Percentiles rank a stretch among this genome's conserved stretches.
Evolutionary conservation across 1,139 yeast genomes (phyloP).

Genomic region (Geotrichum europaeum): DNA sequence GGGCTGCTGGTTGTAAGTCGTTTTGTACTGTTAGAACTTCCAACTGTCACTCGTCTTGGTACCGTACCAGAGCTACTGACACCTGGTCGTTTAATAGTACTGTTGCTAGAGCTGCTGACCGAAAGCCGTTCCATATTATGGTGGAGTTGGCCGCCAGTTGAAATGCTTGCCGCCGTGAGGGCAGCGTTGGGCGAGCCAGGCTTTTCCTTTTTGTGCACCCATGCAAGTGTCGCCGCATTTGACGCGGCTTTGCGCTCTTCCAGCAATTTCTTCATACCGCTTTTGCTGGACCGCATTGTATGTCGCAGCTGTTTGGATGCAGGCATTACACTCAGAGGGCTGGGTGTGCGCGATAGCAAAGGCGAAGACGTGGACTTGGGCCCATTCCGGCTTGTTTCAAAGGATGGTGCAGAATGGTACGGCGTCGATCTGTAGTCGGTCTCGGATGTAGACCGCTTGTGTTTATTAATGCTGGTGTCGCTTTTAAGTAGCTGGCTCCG

Average conservation of each 20-base stretch:
- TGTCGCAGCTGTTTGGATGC: conserved; percentile 21
- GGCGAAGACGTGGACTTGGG: conserved; percentile 5
- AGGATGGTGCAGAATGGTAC: conserved; percentile 12
- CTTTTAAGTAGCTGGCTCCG: not conserved
- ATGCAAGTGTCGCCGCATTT: conserved; percentile 27
- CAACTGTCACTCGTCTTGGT: no score
- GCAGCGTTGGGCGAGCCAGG: conserved; percentile 7
- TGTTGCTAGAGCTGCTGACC: not conserved
- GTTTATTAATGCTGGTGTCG: conserved; percentile 2
- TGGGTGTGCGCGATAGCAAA: conserved; percentile 5
- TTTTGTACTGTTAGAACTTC: no score
- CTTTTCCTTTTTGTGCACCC: conserved; percentile 19
- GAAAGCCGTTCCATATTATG: not conserved
- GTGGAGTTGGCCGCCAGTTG: conserved; percentile 4
- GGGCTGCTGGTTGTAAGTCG: not conserved
- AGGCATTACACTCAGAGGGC: not conserved
- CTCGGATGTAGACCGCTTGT: conserved; percentile 4
- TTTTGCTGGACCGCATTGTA: conserved; percentile 23
- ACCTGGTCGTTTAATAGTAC: no score
- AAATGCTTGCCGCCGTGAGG: conserved; percentile 9
- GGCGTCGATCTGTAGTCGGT: conserved; percentile 1
- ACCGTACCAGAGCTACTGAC: not conserved
- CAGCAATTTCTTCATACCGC: conserved; percentile 21
- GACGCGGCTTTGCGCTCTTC: conserved; percentile 22
- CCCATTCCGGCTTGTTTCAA: not conserved